These are phyloP conservation scores for Nicotiana rustica DNA, from an alignment of 305 asterid genomes.

Conservation along the genomic window DNA sequence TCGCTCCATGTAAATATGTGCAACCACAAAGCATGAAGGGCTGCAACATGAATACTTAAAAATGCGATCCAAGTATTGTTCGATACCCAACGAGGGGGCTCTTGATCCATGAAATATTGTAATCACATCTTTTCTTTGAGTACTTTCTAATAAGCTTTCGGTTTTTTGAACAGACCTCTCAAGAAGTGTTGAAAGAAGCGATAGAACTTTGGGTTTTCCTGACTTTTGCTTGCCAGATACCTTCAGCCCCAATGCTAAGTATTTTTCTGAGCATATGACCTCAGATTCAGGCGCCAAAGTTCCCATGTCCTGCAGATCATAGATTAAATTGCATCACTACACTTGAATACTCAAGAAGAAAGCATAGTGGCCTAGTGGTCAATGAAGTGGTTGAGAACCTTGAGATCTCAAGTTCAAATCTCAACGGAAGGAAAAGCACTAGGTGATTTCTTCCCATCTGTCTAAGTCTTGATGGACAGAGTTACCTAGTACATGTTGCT, in stretches of 20 bases:
- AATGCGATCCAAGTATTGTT: constrained; percentile 80
- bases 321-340: constrained; percentile 37
- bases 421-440: no score
- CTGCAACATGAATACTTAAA: constrained; percentile 92
- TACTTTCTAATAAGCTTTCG: constrained; percentile 61
- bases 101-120: constrained; percentile 84
- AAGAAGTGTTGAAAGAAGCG: constrained; percentile 69
- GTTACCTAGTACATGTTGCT: no score
- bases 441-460: no score
- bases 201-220: constrained; percentile 69
- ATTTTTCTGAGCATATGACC: constrained; percentile 47
- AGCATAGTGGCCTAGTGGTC: background rate
- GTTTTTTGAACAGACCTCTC: constrained; percentile 72
- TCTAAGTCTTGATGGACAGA: no score
- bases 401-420: no score
- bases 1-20: constrained; percentile 77
- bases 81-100: constrained; percentile 80
- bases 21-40: constrained; percentile 87
- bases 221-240: constrained; percentile 53
- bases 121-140: constrained; percentile 60
- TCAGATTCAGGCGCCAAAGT: constrained; percentile 56
- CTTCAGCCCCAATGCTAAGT: constrained; percentile 61
- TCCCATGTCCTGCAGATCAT: constrained; percentile 60
- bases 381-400: no score
- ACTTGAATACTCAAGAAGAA: background rate